phyloP scores from a whole-genome alignment of 1,284 basidiomycete genomes.

The Cryptococcus sp. region DNA sequence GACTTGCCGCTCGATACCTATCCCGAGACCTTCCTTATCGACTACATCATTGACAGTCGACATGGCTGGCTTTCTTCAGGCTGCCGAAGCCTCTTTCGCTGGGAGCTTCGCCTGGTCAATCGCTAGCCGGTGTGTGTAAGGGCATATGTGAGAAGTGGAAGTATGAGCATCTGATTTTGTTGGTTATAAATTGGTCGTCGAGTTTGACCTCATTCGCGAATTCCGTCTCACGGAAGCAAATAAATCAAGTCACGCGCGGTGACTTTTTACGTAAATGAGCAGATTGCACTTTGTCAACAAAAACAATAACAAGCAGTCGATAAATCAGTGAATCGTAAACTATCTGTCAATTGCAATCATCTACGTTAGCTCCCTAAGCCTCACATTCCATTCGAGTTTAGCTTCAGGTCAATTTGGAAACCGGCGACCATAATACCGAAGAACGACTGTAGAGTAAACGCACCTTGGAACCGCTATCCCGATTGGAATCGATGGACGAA shows the following conservation, averaged over 20 bases:
- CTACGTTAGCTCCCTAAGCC: background rate
- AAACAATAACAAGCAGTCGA: background rate
- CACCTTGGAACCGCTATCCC: too few species aligned
- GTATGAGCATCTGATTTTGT: background rate
- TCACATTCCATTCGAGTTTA: background rate
- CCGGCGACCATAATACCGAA: too few species aligned
- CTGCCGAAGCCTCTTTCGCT: too few species aligned
- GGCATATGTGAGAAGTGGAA: background rate
- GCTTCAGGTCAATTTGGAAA: background rate
- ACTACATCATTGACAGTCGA: background rate
- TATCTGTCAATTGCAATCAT: background rate
- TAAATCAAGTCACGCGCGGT: background rate
- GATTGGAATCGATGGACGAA: slow-evolving; percentile 13
- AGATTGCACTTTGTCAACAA: background rate
- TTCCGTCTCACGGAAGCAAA: background rate
- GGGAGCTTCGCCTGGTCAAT: too few species aligned
- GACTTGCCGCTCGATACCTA: slow-evolving; percentile 13
- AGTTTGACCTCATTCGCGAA: too few species aligned
- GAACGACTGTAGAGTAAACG: too few species aligned
- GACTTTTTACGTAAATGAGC: background rate
- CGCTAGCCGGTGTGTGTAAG: background rate
- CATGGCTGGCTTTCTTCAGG: background rate
- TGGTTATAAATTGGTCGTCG: too few species aligned
- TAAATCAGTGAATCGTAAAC: background rate
- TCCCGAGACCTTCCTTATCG: slow-evolving; percentile 18